Evolutionary conservation across 1,139 yeast species (phyloP).

Genomic region (Taphrina communis): DNA sequence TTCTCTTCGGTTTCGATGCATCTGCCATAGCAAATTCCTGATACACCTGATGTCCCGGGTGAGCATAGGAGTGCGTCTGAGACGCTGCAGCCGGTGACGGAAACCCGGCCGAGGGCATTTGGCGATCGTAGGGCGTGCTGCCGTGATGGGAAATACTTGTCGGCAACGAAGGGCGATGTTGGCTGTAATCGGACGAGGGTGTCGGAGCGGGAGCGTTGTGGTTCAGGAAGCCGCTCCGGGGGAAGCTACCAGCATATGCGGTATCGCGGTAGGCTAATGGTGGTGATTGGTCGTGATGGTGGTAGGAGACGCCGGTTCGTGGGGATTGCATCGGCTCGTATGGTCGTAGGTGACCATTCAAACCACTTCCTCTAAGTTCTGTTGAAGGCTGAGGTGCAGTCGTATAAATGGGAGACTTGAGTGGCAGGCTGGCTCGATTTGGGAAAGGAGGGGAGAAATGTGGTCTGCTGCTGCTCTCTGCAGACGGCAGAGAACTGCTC

Average conservation of each 20-base stretch:
- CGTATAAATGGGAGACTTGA: conserved; percentile 10
- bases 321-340: conserved; percentile 12
- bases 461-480: conserved; percentile 2
- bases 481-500: conserved; percentile 3
- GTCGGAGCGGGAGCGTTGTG: conserved; percentile 1
- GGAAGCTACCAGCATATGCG: neutral
- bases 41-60: conserved; percentile 2
- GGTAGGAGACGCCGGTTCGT: conserved; percentile 1
- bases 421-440: conserved; percentile 3
- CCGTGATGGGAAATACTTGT: neutral
- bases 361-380: neutral
- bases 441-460: conserved; percentile 28
- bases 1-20: conserved; percentile 49
- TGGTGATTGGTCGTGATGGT: neutral
- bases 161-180: conserved; percentile 14
- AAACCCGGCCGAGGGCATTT: conserved; percentile 6
- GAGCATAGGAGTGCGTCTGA: conserved; percentile 9
- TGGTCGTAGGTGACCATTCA: neutral
- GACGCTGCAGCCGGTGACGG: conserved; percentile 4
- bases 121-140: conserved; percentile 25
- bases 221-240: neutral
- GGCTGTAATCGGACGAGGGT: conserved; percentile 1
- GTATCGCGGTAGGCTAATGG: neutral
- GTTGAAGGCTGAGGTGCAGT: conserved; percentile 6
- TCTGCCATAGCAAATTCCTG: conserved; percentile 12